Conservation (phyloP, 495 filamentous ascomycete genomes). For the Daldinia decipiens region DNA sequence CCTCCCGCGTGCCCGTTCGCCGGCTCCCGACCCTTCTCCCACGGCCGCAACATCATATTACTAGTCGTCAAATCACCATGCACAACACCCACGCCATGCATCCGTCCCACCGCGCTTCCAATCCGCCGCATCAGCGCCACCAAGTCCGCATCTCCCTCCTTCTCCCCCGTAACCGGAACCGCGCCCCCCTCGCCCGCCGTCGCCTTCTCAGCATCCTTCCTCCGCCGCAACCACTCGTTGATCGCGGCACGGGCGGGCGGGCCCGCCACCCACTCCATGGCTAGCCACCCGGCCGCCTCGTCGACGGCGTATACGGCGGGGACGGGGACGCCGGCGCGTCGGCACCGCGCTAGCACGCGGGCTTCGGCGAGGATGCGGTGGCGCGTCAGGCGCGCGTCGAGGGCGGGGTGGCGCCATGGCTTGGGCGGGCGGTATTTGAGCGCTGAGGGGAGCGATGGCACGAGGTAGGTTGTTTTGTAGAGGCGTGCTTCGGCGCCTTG, state of each 20-base stretch:
- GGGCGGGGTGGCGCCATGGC: constrained; percentile 88
- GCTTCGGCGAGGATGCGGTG: constrained; percentile 89
- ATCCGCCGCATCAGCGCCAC: constrained; percentile 74
- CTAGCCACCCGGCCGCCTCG: constrained; percentile 79
- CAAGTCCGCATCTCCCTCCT: constrained; percentile 47
- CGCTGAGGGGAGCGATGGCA: constrained; percentile 72
- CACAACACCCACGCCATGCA: constrained; percentile 85
- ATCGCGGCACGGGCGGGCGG: constrained; percentile 71
- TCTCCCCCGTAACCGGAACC: constrained; percentile 47
- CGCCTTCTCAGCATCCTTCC: constrained; percentile 47
- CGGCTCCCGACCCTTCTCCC: constrained; percentile 34
- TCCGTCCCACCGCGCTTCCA: constrained; percentile 75
- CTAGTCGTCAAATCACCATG: constrained; percentile 98
- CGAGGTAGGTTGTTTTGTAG: constrained; percentile 85
- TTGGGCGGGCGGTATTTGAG: constrained; percentile 95
- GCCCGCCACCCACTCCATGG: constrained; percentile 93
- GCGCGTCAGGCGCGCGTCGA: constrained; percentile 87
- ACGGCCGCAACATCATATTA: constrained; percentile 85
- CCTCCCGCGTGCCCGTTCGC: constrained; percentile 22
- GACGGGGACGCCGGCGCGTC: constrained; percentile 78
- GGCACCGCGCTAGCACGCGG: constrained; percentile 78
- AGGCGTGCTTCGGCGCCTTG: constrained; percentile 97
- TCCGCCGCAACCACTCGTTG: constrained; percentile 66
- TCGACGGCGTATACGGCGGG: constrained; percentile 81
- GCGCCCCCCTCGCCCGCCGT: constrained; percentile 32